phyloP scores from a whole-genome alignment of 805 yeast genomes.

The Candida methanosorbosa region DNA sequence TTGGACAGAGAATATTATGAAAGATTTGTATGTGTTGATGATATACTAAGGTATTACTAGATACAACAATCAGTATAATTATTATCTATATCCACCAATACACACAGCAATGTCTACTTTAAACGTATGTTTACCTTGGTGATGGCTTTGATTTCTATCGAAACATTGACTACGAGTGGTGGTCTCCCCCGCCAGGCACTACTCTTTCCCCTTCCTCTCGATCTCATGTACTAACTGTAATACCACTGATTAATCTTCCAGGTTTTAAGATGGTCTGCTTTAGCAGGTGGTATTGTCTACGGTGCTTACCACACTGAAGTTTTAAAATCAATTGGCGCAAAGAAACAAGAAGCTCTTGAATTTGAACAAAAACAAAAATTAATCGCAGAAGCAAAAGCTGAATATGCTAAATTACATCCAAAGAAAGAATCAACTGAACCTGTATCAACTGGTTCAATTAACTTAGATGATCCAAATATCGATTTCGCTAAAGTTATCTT shows the following conservation, averaged over 20 bases:
- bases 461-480: slow-evolving; percentile 85
- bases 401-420: slow-evolving; percentile 60
- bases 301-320: slow-evolving; percentile 80
- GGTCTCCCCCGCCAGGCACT: neutral
- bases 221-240: slow-evolving; percentile 2
- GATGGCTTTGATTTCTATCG: neutral
- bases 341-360: slow-evolving; percentile 47
- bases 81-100: too few species aligned
- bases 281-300: slow-evolving; percentile 80
- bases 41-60: neutral
- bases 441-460: slow-evolving; percentile 38
- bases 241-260: slow-evolving; percentile 14
- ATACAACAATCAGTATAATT: neutral
- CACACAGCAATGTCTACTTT: slow-evolving; percentile 39
- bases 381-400: slow-evolving; percentile 82
- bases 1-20: too few species aligned
- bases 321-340: slow-evolving; percentile 51
- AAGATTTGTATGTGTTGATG: too few species aligned
- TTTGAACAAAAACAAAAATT: slow-evolving; percentile 63
- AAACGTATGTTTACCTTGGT: slow-evolving; percentile 29
- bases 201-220: too few species aligned
- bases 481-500: slow-evolving; percentile 70
- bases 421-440: slow-evolving; percentile 33
- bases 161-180: neutral
- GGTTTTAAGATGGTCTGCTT: slow-evolving; percentile 89